These are phyloP conservation scores for Xylaria hypoxylon DNA, from an alignment of 2,329 filamentous ascomycete species.

Conservation along the genomic window DNA sequence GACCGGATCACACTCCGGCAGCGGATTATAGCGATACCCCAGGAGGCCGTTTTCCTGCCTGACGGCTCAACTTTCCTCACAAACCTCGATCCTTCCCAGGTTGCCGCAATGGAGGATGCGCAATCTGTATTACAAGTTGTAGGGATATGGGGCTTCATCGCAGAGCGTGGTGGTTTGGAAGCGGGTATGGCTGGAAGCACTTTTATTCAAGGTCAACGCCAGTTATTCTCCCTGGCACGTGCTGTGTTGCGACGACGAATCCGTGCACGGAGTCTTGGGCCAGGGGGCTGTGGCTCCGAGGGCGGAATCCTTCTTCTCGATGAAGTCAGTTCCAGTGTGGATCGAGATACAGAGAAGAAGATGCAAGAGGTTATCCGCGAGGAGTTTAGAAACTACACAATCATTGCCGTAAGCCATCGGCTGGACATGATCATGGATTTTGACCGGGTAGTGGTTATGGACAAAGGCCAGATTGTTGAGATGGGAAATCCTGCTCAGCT, in stretches of 20 bases:
- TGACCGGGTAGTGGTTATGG: constrained; percentile 62
- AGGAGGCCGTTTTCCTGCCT: constrained; percentile 58
- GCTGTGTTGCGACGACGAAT: constrained; percentile 47
- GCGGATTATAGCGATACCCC: constrained; percentile 57
- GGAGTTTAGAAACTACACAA: constrained; percentile 58
- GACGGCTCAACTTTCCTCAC: constrained; percentile 51
- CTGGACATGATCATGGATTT: constrained; percentile 59
- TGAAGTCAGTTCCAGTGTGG: constrained; percentile 51
- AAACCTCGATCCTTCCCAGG: constrained; percentile 51
- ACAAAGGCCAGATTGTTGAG: constrained; percentile 59
- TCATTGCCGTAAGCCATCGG: constrained; percentile 54
- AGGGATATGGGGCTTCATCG: too few species aligned
- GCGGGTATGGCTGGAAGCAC: too few species aligned
- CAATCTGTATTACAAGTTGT: too few species aligned
- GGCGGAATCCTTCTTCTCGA: constrained; percentile 50
- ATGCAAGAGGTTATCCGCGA: constrained; percentile 46
- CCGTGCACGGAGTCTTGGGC: constrained; percentile 41
- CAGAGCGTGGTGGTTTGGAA: too few species aligned
- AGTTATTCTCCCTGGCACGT: constrained; percentile 47
- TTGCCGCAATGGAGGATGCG: constrained; percentile 42
- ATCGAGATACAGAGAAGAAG: constrained; percentile 45
- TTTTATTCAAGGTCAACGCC: too few species aligned
- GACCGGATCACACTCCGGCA: constrained; percentile 52
- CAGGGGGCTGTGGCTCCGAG: constrained; percentile 40
- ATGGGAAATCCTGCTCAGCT: constrained; percentile 46